A percentile compares a stretch with the other conserved stretches of the same genome.
phyloP scores from a whole-genome alignment of 164 flowering plant genomes.

The Stephania cephalantha region DNA sequence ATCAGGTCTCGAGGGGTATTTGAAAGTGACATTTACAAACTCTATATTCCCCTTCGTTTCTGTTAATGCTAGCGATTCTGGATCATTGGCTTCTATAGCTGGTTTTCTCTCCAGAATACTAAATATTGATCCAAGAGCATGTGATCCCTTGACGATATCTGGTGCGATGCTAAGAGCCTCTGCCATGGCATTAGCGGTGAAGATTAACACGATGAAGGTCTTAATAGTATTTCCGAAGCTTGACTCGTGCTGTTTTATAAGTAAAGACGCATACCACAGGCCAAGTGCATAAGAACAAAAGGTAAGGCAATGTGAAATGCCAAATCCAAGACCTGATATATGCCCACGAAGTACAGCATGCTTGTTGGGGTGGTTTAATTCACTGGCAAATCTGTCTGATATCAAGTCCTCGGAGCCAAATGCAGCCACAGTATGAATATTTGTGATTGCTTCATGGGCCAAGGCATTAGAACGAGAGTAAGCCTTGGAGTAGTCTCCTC shows the following conservation, averaged over 20 bases:
- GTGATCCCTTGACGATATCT: conserved; percentile 60
- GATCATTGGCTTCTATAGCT: conserved; percentile 41
- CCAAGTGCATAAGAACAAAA: conserved; percentile 65
- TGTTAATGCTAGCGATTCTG: conserved; percentile 25
- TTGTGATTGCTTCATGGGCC: conserved; percentile 74
- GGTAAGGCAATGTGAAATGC: conserved; percentile 47
- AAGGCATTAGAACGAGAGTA: conserved; percentile 51
- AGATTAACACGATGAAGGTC: conserved; percentile 59
- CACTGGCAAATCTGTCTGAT: conserved; percentile 36
- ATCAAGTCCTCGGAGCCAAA: conserved; percentile 60
- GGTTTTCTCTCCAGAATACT: conserved; percentile 49
- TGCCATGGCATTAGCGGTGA: conserved; percentile 58
- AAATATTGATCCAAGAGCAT: conserved; percentile 61
- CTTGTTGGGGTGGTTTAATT: conserved; percentile 42
- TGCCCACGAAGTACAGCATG: conserved; percentile 58
- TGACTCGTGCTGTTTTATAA: conserved; percentile 38
- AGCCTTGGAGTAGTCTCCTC: conserved; percentile 52
- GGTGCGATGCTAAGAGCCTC: conserved; percentile 72
- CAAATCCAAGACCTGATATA: conserved; percentile 67
- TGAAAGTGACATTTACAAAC: conserved; percentile 50
- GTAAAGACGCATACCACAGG: conserved; percentile 70
- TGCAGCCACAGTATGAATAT: conserved; percentile 70
- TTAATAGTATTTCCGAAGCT: conserved; percentile 57
- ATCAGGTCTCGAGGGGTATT: conserved; percentile 64
- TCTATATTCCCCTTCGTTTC: conserved; percentile 54